phyloP scores from a whole-genome alignment of 176 grass and related monocot genomes.

The Zoysia japonica region DNA sequence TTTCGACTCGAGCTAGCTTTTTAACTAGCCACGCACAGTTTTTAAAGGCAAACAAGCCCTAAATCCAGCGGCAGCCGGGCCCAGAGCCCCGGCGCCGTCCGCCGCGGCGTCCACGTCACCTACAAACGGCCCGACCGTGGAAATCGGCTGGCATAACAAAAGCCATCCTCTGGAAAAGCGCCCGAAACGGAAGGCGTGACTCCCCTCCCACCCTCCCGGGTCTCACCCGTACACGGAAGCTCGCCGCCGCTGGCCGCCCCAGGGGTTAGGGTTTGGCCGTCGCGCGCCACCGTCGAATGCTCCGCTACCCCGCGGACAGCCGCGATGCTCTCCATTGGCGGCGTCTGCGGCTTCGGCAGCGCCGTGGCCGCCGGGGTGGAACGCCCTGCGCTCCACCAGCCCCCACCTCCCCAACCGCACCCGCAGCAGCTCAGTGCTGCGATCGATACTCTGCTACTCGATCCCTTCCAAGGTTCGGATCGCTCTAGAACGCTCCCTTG shows the following conservation, averaged over 20 bases:
- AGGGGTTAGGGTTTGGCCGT: conserved; percentile 28
- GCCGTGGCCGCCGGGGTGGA: not conserved
- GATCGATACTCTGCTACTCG: conserved; percentile 9
- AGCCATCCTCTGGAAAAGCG: not conserved
- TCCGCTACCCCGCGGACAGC: not conserved
- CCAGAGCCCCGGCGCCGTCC: not conserved
- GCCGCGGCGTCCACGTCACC: not conserved
- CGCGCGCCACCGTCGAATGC: not conserved
- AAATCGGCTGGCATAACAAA: not conserved
- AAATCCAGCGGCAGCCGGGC: not conserved
- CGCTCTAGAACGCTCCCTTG: not conserved
- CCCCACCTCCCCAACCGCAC: not conserved
- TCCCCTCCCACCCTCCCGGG: not conserved
- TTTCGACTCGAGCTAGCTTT: too few species aligned
- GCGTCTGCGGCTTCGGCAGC: not conserved
- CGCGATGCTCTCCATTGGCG: conserved; percentile 15
- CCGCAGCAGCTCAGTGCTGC: conserved; percentile 12
- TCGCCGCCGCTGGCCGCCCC: conserved; percentile 8
- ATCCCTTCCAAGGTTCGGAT: conserved; percentile 15
- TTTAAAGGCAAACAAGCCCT: not conserved
- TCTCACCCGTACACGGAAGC: conserved; percentile 17
- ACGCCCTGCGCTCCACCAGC: not conserved
- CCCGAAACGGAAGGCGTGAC: not conserved
- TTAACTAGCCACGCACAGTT: too few species aligned
- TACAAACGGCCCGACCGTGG: not conserved